Evolutionary conservation across 2,329 filamentous ascomycete genomes (phyloP), one percentile per base, ranked within the genome.

Genomic region (Endothia cerciana): DNA sequence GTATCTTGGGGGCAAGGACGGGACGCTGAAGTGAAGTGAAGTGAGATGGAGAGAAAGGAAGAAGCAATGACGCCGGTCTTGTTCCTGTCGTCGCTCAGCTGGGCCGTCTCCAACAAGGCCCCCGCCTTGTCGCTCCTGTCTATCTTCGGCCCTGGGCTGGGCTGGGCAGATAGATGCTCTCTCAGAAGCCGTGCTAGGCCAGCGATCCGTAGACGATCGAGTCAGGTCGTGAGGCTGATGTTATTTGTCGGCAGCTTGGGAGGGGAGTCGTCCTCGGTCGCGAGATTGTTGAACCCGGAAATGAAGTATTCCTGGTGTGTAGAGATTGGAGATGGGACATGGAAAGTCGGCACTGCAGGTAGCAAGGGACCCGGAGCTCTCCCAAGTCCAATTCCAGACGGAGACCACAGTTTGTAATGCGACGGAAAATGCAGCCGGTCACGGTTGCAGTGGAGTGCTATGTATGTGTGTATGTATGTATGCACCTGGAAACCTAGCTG

Each of bases 51-150:
- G 36, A 15, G 55, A 38, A 25, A 25, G 36, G 36, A 58, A 38
- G 36, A 40, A 41, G 55, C 55, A 58, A 58, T 58, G 55, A 58
- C 55, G 55, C 55, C 36, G 55, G n/a, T 58, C 38, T 58, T 15
- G 55, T 36, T 38, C 19, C 53, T 56, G 53, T 36, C 28, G 33
- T 33, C n/a, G 30, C 30, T 41, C 13, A 30, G 55, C 36, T 40
- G 55, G 53, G 55, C 55, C 36, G 41, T n/a, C 55, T 58, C 55
- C 55, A 36, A 58, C 36, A 41, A 17, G 55, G 38, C 47, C 55
- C 55, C 55, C 55, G 53, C 33, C 55, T 25, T n/a, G 19, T 58
- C n/a, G 55, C 41, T 13, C 55, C 28, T 58, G 25, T 41, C 55
- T 36, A 47, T 53, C 36, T 30, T 36, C 33, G 22, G n/a, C 49